Conservation (phyloP, 1,284 basidiomycete species). For the Fomitopsis schrenkii region DNA sequence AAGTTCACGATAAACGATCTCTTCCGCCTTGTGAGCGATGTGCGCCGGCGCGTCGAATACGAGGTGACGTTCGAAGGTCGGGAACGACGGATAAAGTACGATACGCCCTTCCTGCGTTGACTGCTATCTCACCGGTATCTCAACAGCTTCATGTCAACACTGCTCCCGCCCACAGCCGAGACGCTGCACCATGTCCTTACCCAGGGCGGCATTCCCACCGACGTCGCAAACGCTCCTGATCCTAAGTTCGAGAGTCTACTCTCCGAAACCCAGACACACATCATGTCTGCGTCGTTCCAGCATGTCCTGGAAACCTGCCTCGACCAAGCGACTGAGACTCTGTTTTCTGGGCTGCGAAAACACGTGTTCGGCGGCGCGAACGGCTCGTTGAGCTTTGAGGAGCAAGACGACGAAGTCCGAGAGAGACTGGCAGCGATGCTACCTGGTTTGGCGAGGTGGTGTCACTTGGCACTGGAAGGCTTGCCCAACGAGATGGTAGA, state of each 20-base stretch:
- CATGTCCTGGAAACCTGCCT: conserved; percentile 64
- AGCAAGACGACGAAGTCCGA: conserved; percentile 18
- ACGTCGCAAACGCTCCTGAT: conserved; percentile 31
- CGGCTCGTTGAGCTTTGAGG: conserved; percentile 13
- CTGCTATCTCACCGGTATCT: background rate
- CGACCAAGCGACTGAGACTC: conserved; percentile 57
- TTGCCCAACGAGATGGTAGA: conserved; percentile 84
- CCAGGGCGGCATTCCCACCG: conserved; percentile 48
- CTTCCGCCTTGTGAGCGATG: conserved; percentile 61
- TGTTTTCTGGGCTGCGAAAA: conserved; percentile 51
- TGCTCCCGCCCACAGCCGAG: conserved; percentile 69
- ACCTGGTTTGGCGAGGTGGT: conserved; percentile 77
- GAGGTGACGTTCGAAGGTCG: conserved; percentile 63
- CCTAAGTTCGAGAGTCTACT: conserved; percentile 61
- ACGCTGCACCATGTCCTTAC: conserved; percentile 65
- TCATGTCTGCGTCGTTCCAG: conserved; percentile 68
- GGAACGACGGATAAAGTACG: conserved; percentile 52
- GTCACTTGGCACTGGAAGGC: conserved; percentile 63
- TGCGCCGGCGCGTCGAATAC: conserved; percentile 70
- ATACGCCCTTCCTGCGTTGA: conserved; percentile 15
- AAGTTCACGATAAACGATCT: conserved; percentile 68
- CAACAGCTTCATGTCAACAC: conserved; percentile 65
- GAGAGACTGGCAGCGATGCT: conserved; percentile 65
- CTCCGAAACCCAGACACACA: conserved; percentile 60
- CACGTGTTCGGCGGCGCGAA: conserved; percentile 44